These are phyloP conservation scores for Podospora conica DNA, from an alignment of 495 filamentous ascomycete species.

Conservation along the genomic window DNA sequence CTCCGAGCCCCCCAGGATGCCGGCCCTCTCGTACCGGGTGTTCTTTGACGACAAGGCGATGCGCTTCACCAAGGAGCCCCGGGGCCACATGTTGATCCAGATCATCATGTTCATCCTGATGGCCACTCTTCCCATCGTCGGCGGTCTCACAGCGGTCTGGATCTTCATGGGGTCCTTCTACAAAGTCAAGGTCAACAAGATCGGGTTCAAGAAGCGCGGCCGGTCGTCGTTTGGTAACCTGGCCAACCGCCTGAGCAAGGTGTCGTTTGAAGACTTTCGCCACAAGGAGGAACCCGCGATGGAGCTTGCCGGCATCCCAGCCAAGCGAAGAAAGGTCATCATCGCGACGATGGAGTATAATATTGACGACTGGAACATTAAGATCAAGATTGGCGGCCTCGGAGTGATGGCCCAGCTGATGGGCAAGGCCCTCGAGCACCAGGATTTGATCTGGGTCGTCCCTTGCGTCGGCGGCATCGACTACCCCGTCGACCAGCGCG, in stretches of 20 bases:
- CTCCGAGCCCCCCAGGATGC: slow-evolving; percentile 46
- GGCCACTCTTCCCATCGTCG: slow-evolving; percentile 39
- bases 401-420: slow-evolving; percentile 69
- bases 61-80: slow-evolving; percentile 46
- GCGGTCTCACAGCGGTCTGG: slow-evolving; percentile 49
- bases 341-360: slow-evolving; percentile 71
- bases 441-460: slow-evolving; percentile 70
- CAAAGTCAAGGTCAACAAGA: slow-evolving; percentile 47
- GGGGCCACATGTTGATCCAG: slow-evolving; percentile 51
- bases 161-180: slow-evolving; percentile 60
- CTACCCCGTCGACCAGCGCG: slow-evolving; percentile 54
- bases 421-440: slow-evolving; percentile 61
- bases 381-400: slow-evolving; percentile 67
- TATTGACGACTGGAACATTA: slow-evolving; percentile 66
- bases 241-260: slow-evolving; percentile 19
- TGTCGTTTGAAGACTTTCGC: slow-evolving; percentile 19
- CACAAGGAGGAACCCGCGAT: slow-evolving; percentile 51
- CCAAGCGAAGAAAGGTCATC: slow-evolving; percentile 39
- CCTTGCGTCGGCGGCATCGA: slow-evolving; percentile 65
- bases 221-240: slow-evolving; percentile 20
- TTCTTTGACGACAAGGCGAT: slow-evolving; percentile 50
- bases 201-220: slow-evolving; percentile 47
- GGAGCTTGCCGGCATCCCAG: slow-evolving; percentile 30
- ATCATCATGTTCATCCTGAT: slow-evolving; percentile 54
- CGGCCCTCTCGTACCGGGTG: slow-evolving; percentile 51